phyloP scores from a whole-genome alignment of 106 monocot species.

The Dendrobium nobile region DNA sequence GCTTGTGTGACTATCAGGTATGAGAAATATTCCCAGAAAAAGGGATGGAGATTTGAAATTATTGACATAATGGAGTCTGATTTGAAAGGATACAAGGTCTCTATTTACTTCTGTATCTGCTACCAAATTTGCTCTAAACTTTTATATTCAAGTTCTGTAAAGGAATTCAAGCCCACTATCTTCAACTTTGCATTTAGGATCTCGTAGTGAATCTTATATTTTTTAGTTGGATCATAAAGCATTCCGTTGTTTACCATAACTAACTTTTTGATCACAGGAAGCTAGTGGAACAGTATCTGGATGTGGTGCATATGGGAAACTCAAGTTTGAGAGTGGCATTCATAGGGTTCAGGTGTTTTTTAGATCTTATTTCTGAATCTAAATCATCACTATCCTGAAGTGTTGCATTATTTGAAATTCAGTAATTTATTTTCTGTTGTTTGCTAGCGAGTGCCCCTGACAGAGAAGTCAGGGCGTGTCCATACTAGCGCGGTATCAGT shows the following conservation, averaged over 20 bases:
- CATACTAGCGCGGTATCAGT: slow-evolving; percentile 97
- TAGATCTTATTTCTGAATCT: not conserved
- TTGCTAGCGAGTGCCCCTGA: slow-evolving; percentile 84
- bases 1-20: slow-evolving; percentile 38
- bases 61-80: slow-evolving; percentile 77
- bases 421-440: slow-evolving; percentile 4
- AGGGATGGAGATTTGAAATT: slow-evolving; percentile 93
- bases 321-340: slow-evolving; percentile 98
- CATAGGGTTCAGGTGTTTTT: slow-evolving; percentile 87
- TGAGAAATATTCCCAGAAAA: slow-evolving; percentile 72
- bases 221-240: not conserved
- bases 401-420: not conserved
- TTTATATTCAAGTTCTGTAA: not conserved
- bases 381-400: not conserved
- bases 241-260: not conserved
- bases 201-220: not conserved
- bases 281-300: slow-evolving; percentile 96
- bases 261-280: slow-evolving; percentile 41
- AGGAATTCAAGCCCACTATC: not conserved
- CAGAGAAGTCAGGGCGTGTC: slow-evolving; percentile 90
- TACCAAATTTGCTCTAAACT: not conserved
- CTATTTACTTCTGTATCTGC: not conserved
- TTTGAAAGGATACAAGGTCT: slow-evolving; percentile 85
- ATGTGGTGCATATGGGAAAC: slow-evolving; percentile 64
- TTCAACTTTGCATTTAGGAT: not conserved